Evolutionary conservation across 73 alveolate species (phyloP).

Genomic region (Durusdinium trenchii): DNA sequence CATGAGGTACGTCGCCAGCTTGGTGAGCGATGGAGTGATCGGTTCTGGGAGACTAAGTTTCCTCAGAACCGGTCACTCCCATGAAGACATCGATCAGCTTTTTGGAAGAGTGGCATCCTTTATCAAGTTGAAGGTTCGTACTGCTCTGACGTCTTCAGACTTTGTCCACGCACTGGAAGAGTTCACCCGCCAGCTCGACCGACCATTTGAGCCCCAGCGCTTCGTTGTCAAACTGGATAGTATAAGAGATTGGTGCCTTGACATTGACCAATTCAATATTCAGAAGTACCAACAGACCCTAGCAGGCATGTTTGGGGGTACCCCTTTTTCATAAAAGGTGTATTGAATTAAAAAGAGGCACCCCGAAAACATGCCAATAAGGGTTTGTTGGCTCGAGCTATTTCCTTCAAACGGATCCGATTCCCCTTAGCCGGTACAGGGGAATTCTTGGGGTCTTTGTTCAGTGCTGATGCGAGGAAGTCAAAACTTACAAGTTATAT

Average conservation of each 20-base stretch:
- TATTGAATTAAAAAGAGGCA: too few relatives aligned
- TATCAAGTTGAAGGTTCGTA: background rate
- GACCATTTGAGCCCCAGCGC: background rate
- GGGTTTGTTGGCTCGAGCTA: too few relatives aligned
- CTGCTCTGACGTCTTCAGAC: constrained; percentile 5
- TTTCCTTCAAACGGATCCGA: too few relatives aligned
- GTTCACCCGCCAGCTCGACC: background rate
- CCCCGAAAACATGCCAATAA: too few relatives aligned
- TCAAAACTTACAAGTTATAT: too few relatives aligned
- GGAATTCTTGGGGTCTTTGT: too few relatives aligned
- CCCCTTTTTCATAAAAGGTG: too few relatives aligned
- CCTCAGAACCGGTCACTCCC: background rate
- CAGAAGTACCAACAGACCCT: too few relatives aligned
- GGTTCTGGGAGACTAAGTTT: background rate
- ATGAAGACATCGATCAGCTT: background rate
- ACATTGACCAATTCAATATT: too few relatives aligned
- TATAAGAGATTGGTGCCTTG: constrained; percentile 21
- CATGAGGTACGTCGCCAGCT: background rate
- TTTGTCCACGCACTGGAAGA: background rate
- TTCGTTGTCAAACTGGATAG: background rate
- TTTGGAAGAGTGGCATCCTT: background rate
- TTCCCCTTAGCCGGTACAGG: too few relatives aligned
- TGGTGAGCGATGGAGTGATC: background rate
- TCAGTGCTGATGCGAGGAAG: too few relatives aligned
- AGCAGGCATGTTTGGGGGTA: too few relatives aligned